Evolutionary conservation across 2,329 filamentous ascomycete genomes (phyloP), one percentile per base, ranked within the genome.

Genomic region (Pyricularia sp.): DNA sequence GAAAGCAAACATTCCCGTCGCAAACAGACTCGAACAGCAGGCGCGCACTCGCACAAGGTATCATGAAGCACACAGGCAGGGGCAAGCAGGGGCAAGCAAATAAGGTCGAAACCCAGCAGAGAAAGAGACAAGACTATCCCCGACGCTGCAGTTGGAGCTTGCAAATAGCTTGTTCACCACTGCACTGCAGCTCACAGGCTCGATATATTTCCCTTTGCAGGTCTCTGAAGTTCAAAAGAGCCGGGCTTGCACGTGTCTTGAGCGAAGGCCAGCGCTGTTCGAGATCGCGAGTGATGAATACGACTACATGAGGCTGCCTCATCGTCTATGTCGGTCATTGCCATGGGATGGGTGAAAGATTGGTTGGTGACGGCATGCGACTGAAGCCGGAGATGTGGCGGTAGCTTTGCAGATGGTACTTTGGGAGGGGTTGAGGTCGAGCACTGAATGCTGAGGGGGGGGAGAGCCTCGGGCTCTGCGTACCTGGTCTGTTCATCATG

Each of bases 401-500:
- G 17, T 17, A 61, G 58, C 23, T 61, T 7, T 61, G 58, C n/a
- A 23, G 23, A 26, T 25, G 58, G 58, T 61, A 23, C 58, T 61
- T 61, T 25, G 58, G 58, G 58, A 61, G 58, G 58, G 42, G 42
- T 50, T 50, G 42, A 50, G 42, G 42, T 50, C 42, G 42, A 50
- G 42, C 42, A 50, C 20, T n/a, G 20, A 50, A 50, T 17, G 9
- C 42, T 20, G 36, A 42, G 36, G 36, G 42, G 58, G 58, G 58
- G 58, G 3, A 61, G 58, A 61, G 58, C n/a, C 25, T 61, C 58
- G 58, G 58, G 58, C 58, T 61, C 73, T 75, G 76, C 81, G 78
- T 87, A 87, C 85, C 85, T 86, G 84, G 82, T 81, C 85, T 82
- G 78, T 87, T 87, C 85, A 87, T 87, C 76, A 78, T 82, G 78